These are phyloP conservation scores for Trichothecium sympodiale DNA, from an alignment of 2,329 filamentous ascomycete species.

Conservation along the genomic window DNA sequence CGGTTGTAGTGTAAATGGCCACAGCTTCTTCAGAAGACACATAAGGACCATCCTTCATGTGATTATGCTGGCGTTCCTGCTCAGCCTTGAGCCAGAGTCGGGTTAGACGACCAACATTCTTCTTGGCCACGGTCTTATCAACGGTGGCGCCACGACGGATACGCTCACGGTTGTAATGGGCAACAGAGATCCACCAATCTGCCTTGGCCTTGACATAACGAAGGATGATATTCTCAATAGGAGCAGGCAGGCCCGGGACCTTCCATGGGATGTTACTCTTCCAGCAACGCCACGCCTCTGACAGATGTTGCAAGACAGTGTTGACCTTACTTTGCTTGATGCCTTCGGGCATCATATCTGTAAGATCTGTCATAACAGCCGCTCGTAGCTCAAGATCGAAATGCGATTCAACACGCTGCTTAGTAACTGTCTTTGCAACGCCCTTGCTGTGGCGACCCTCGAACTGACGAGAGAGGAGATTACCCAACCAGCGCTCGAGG, in stretches of 20 bases:
- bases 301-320: constrained; percentile 91
- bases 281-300: constrained; percentile 98
- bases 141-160: constrained; percentile 94
- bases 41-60: constrained; percentile 98
- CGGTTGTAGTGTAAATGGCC: constrained; percentile 96
- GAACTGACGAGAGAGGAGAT: constrained; percentile 91
- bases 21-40: constrained; percentile 97
- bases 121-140: constrained; percentile 98
- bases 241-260: constrained; percentile 88
- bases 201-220: constrained; percentile 99
- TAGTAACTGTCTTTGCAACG: constrained; percentile 97
- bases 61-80: constrained; percentile 97
- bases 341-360: constrained; percentile 99
- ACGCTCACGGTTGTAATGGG: constrained; percentile 96
- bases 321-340: constrained; percentile 99
- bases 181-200: constrained; percentile 99
- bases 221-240: constrained; percentile 97
- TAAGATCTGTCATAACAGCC: constrained; percentile 96
- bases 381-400: constrained; percentile 95
- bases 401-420: constrained; percentile 97
- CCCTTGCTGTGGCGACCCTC: constrained; percentile 98
- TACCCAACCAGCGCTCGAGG: constrained; percentile 93
- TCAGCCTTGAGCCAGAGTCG: constrained; percentile 96
- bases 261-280: constrained; percentile 99
- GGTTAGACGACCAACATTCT: constrained; percentile 91